These are phyloP conservation scores for Porodaedalea pini DNA, from an alignment of 1,284 basidiomycete genomes.

Conservation along the genomic window DNA sequence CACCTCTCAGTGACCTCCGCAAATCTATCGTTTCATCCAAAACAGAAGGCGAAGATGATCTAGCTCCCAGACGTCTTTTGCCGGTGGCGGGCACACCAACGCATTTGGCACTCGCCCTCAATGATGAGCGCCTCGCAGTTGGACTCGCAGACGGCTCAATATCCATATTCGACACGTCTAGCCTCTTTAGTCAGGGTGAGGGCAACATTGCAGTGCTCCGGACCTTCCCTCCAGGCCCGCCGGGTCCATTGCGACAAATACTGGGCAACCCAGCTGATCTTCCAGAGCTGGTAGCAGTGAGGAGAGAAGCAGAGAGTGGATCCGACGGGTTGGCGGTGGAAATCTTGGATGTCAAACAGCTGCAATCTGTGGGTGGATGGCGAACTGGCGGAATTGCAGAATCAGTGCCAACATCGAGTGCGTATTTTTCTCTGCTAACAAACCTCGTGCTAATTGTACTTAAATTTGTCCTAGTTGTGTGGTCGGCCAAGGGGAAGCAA, in stretches of 20 bases:
- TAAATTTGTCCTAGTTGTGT: constrained; percentile 48
- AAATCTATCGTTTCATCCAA: constrained; percentile 40
- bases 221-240: constrained; percentile 41
- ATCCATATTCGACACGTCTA: constrained; percentile 51
- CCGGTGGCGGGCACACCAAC: constrained; percentile 40
- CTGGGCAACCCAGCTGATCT: constrained; percentile 63
- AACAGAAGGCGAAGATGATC: constrained; percentile 36
- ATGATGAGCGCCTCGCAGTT: constrained; percentile 59
- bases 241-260: constrained; percentile 49
- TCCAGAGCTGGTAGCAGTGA: constrained; percentile 56
- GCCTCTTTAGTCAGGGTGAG: constrained; percentile 45
- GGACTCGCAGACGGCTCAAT: constrained; percentile 56
- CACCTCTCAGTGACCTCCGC: constrained; percentile 54
- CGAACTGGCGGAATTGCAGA: constrained; percentile 42
- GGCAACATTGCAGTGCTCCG: constrained; percentile 44
- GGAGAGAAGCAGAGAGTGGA: constrained; percentile 44
- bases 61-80: constrained; percentile 48
- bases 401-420: constrained; percentile 55
- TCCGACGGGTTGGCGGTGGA: constrained; percentile 43
- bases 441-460: constrained; percentile 17
- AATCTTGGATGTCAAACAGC: constrained; percentile 49
- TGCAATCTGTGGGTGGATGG: constrained; percentile 64
- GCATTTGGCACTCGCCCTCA: constrained; percentile 50
- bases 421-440: constrained; percentile 27
- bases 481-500: constrained; percentile 88